Evolutionary conservation across 176 grass and related monocot genomes (phyloP).

Genomic region (Zea luxurians): DNA sequence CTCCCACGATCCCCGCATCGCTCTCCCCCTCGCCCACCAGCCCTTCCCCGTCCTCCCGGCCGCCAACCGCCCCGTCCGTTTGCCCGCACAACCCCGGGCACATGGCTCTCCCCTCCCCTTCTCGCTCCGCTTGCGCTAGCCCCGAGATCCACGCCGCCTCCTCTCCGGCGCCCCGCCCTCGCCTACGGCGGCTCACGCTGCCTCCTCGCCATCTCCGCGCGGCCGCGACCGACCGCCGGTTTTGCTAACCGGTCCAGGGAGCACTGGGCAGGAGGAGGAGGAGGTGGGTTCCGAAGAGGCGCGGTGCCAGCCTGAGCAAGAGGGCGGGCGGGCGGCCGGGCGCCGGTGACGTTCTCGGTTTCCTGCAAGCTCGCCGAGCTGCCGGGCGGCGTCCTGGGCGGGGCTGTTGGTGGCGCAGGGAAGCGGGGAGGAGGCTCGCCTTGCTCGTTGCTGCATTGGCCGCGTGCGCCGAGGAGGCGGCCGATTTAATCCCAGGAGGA

Average conservation of each 20-base stretch:
- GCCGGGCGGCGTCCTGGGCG: not conserved
- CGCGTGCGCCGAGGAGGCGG: not conserved
- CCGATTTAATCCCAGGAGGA: slow-evolving; percentile 5
- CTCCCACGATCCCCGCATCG: too few species aligned
- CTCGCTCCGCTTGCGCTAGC: not conserved
- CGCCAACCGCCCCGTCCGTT: too few species aligned
- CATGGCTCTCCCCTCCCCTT: too few species aligned
- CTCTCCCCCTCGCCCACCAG: too few species aligned
- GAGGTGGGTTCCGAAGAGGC: not conserved
- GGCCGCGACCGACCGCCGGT: not conserved
- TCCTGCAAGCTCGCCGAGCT: not conserved
- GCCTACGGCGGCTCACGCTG: slow-evolving; percentile 20
- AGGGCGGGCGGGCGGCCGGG: not conserved
- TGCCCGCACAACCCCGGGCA: too few species aligned
- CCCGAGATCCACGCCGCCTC: slow-evolving; percentile 46
- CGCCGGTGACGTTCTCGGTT: not conserved
- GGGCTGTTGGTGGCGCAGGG: not conserved
- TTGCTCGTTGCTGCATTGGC: slow-evolving; percentile 31
- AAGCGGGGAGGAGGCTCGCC: not conserved
- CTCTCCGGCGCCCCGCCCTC: not conserved
- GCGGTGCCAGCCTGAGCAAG: not conserved
- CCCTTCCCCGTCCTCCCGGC: too few species aligned
- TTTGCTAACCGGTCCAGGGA: not conserved
- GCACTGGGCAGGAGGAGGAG: not conserved
- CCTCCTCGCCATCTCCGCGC: not conserved